These are phyloP conservation scores for Ogataea zsoltii DNA, from an alignment of 805 yeast genomes.

Conservation along the genomic window DNA sequence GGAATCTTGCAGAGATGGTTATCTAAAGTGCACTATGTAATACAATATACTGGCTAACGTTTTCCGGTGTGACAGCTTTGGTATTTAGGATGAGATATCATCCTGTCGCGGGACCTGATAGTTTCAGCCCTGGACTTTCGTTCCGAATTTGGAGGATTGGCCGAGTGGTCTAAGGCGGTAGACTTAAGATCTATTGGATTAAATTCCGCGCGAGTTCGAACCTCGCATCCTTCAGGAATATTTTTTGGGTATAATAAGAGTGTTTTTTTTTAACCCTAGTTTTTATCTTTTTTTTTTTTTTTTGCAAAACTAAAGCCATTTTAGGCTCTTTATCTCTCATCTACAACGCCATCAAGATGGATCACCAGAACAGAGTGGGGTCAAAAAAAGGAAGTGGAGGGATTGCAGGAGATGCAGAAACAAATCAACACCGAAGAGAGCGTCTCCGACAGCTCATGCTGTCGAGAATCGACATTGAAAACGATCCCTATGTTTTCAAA, in stretches of 20 bases:
- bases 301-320: not conserved
- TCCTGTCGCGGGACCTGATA: no score
- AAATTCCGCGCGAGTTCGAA: constrained; percentile 40
- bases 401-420: constrained; percentile 70
- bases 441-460: constrained; percentile 65
- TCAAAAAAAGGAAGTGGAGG: constrained; percentile 93
- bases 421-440: constrained; percentile 66
- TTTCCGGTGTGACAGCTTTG: no score
- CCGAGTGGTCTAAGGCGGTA: constrained; percentile 41
- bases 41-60: no score
- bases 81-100: no score
- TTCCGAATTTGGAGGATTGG: constrained; percentile 33
- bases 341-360: no score
- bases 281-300: constrained; percentile 1
- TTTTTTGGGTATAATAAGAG: not conserved
- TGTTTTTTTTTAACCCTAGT: constrained; percentile 15
- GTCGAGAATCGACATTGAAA: constrained; percentile 50
- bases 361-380: constrained; percentile 85
- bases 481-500: constrained; percentile 81
- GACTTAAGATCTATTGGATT: constrained; percentile 39
- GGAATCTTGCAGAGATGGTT: no score
- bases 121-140: not conserved
- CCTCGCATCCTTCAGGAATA: constrained; percentile 37
- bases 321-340: no score
- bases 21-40: no score